Percentiles rank a stretch among this genome's conserved stretches.
Conservation (phyloP, 1,139 yeast species). For the Zygosaccharomyces pseudobailii region DNA sequence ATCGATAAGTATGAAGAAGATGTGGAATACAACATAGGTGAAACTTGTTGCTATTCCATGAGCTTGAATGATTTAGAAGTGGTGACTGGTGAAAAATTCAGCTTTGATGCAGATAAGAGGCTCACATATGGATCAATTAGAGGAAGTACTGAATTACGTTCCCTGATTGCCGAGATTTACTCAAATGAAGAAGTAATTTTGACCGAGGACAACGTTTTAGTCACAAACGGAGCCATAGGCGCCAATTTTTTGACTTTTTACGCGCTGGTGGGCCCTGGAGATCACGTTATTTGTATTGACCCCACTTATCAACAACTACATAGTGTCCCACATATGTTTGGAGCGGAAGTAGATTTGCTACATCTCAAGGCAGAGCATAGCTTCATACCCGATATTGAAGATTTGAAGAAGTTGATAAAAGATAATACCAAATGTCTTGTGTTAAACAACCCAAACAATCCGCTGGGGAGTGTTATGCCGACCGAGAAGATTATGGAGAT, state of each 20-base stretch:
- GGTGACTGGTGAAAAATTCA: slow-evolving; percentile 32
- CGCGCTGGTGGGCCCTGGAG: slow-evolving; percentile 44
- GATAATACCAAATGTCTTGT: slow-evolving; percentile 44
- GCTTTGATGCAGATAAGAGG: slow-evolving; percentile 25
- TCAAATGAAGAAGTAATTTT: slow-evolving; percentile 36
- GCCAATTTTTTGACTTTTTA: slow-evolving; percentile 50
- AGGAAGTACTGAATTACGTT: slow-evolving; percentile 43
- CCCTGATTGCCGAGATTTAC: slow-evolving; percentile 31
- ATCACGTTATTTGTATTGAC: slow-evolving; percentile 46
- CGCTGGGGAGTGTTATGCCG: slow-evolving; percentile 48
- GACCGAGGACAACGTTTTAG: slow-evolving; percentile 34
- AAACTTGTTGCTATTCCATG: slow-evolving; percentile 50
- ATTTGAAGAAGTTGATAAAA: slow-evolving; percentile 33
- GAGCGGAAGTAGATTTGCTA: slow-evolving; percentile 41
- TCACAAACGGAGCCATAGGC: slow-evolving; percentile 58
- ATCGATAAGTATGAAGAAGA: slow-evolving; percentile 49
- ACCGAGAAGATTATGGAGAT: slow-evolving; percentile 36
- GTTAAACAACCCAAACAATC: slow-evolving; percentile 53
- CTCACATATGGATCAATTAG: slow-evolving; percentile 47
- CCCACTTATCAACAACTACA: slow-evolving; percentile 52
- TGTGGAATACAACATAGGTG: slow-evolving; percentile 45
- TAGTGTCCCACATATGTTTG: slow-evolving; percentile 49
- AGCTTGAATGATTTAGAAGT: slow-evolving; percentile 39
- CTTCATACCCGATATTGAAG: slow-evolving; percentile 39
- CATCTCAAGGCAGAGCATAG: slow-evolving; percentile 35